Evolutionary conservation across 2,329 filamentous ascomycete species (phyloP).

Genomic region (Ampelomyces quisqualis): DNA sequence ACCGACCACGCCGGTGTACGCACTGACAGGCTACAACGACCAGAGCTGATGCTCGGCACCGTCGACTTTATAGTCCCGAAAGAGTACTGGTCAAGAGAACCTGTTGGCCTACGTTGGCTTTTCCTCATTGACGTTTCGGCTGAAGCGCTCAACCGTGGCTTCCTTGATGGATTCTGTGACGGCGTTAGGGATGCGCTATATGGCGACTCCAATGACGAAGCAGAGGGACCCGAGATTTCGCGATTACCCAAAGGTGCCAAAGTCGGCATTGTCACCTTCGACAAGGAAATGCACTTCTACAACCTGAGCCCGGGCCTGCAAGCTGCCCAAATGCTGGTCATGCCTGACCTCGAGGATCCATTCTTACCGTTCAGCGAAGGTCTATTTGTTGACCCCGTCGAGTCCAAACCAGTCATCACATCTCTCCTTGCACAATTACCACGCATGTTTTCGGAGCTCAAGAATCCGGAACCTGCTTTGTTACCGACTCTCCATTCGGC

Average conservation of each 20-base stretch:
- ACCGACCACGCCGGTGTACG: slow-evolving; percentile 83
- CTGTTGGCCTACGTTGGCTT: slow-evolving; percentile 81
- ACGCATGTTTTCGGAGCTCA: slow-evolving; percentile 80
- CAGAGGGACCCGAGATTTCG: slow-evolving; percentile 52
- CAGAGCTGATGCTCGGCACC: slow-evolving; percentile 86
- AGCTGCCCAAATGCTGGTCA: slow-evolving; percentile 95
- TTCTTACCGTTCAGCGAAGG: slow-evolving; percentile 91
- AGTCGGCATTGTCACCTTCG: slow-evolving; percentile 92
- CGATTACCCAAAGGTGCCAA: slow-evolving; percentile 75
- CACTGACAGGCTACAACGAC: slow-evolving; percentile 82
- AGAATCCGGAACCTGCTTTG: slow-evolving; percentile 87
- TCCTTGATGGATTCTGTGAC: slow-evolving; percentile 85
- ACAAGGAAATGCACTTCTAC: slow-evolving; percentile 97
- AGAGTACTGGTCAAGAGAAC: slow-evolving; percentile 97
- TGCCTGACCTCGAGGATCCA: slow-evolving; percentile 95
- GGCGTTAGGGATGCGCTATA: slow-evolving; percentile 86
- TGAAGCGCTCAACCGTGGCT: slow-evolving; percentile 87
- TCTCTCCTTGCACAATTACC: slow-evolving; percentile 84
- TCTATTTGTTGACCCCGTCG: slow-evolving; percentile 90
- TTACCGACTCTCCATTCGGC: slow-evolving; percentile 82
- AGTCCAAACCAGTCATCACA: slow-evolving; percentile 82
- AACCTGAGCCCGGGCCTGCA: slow-evolving; percentile 80
- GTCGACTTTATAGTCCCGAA: slow-evolving; percentile 97
- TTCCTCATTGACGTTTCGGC: slow-evolving; percentile 94
- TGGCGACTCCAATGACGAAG: slow-evolving; percentile 55